These are phyloP conservation scores for Fusarium guadeloupense DNA, from an alignment of 2,329 filamentous ascomycete species.

Conservation along the genomic window DNA sequence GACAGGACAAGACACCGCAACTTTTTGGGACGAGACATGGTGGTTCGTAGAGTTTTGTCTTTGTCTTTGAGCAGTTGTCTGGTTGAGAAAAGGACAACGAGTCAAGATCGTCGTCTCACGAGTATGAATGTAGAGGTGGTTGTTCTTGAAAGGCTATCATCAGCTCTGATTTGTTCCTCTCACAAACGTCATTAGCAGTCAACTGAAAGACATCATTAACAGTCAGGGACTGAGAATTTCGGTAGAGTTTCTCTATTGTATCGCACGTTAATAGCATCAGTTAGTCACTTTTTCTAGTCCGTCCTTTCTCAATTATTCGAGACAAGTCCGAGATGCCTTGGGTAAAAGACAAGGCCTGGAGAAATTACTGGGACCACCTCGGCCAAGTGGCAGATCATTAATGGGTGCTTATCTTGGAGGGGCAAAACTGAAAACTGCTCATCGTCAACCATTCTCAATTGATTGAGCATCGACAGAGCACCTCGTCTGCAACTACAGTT, in stretches of 20 bases:
- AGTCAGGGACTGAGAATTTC: conserved; percentile 9
- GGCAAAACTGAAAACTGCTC: not conserved
- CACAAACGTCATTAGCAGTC: not conserved
- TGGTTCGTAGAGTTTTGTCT: conserved; percentile 1
- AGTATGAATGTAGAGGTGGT: not conserved
- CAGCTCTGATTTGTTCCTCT: conserved; percentile 31
- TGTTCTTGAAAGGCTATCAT: not conserved
- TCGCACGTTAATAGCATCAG: conserved; percentile 26
- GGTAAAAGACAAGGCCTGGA: conserved; percentile 14
- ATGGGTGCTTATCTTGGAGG: conserved; percentile 18
- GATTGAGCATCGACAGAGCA: not conserved
- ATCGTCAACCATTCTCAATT: conserved; percentile 6
- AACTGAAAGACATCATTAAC: conserved; percentile 14
- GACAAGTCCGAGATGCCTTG: not conserved
- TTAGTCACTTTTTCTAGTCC: conserved; percentile 11
- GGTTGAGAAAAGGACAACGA: not conserved
- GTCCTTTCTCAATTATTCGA: conserved; percentile 12
- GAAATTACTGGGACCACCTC: conserved; percentile 34
- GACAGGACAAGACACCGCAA: conserved; percentile 29
- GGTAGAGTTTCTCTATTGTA: conserved; percentile 21
- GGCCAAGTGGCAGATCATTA: conserved; percentile 39
- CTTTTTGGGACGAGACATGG: conserved; percentile 10
- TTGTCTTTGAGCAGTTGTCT: not conserved
- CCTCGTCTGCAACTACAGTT: conserved; percentile 7
- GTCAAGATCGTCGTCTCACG: conserved; percentile 9